A percentile compares a stretch with the other conserved stretches of the same genome.
phyloP scores from a whole-genome alignment of 2,329 filamentous ascomycete species.

The Colletotrichum tamarilloi region DNA sequence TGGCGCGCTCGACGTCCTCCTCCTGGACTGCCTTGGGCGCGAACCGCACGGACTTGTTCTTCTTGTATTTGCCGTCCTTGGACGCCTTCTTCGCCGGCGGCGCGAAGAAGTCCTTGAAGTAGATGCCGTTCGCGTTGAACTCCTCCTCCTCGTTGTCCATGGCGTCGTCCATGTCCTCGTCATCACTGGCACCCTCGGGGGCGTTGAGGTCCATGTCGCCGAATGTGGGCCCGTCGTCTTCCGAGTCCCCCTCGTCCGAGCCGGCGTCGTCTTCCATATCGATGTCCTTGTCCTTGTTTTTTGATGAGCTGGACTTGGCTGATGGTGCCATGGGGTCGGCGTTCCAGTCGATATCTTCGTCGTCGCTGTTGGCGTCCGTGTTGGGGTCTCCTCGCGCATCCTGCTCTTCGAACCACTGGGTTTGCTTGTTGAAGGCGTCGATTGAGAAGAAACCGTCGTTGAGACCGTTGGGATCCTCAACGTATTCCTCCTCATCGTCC shows the following conservation, averaged over 20 bases:
- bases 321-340: constrained; percentile 73
- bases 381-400: constrained; percentile 82
- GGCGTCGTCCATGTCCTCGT: constrained; percentile 69
- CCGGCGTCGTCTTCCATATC: constrained; percentile 43
- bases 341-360: constrained; percentile 85
- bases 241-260: constrained; percentile 61
- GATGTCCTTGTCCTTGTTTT: constrained; percentile 37
- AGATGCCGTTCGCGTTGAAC: constrained; percentile 86
- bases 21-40: constrained; percentile 62
- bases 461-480: constrained; percentile 82
- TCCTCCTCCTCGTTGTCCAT: constrained; percentile 65
- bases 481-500: constrained; percentile 64
- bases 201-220: constrained; percentile 81
- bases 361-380: constrained; percentile 80
- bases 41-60: constrained; percentile 52
- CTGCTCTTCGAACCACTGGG: constrained; percentile 88
- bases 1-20: constrained; percentile 82
- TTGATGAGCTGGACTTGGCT: constrained; percentile 41
- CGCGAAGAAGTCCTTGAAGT: constrained; percentile 94
- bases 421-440: constrained; percentile 95
- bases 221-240: constrained; percentile 86
- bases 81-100: constrained; percentile 78
- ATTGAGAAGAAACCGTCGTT: constrained; percentile 99
- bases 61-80: constrained; percentile 54
- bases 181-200: constrained; percentile 74